Evolutionary conservation across 2,329 filamentous ascomycete species (phyloP).

Genomic region (Botryotinia globosa): DNA sequence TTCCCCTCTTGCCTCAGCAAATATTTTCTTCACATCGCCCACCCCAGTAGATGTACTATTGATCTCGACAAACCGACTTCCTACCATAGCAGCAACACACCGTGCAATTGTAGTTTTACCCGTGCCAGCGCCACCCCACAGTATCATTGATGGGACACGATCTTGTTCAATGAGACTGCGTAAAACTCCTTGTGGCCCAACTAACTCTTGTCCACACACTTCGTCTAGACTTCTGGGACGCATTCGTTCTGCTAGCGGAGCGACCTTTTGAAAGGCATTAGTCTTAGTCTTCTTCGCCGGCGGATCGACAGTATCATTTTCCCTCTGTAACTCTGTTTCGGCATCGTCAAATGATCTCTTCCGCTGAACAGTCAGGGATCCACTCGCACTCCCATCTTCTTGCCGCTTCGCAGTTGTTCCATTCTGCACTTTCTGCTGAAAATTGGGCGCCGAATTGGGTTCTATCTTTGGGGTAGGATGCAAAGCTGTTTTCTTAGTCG

Average conservation of each 20-base stretch:
- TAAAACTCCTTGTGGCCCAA: conserved; percentile 79
- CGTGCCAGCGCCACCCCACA: conserved; percentile 82
- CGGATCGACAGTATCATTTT: conserved; percentile 27
- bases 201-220: conserved; percentile 86
- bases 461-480: conserved; percentile 34
- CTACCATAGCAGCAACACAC: conserved; percentile 79
- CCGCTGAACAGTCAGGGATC: conserved; percentile 28
- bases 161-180: conserved; percentile 82
- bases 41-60: conserved; percentile 89
- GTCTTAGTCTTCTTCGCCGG: conserved; percentile 65
- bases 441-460: conserved; percentile 38
- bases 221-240: conserved; percentile 80
- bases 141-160: conserved; percentile 87
- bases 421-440: conserved; percentile 38
- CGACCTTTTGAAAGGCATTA: conserved; percentile 62
- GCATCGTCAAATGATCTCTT: conserved; percentile 39
- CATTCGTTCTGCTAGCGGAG: conserved; percentile 92
- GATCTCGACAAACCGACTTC: conserved; percentile 88
- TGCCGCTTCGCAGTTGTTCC: conserved; percentile 31
- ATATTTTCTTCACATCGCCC: conserved; percentile 88
- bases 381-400: conserved; percentile 28
- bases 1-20: conserved; percentile 79
- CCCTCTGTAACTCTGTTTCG: conserved; percentile 17
- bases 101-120: conserved; percentile 91
- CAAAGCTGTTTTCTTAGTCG: conserved; percentile 50